Evolutionary conservation across 2,329 filamentous ascomycete species (phyloP), one percentile per base, ranked within the genome.

Genomic region (Cordyceps pruinosa): DNA sequence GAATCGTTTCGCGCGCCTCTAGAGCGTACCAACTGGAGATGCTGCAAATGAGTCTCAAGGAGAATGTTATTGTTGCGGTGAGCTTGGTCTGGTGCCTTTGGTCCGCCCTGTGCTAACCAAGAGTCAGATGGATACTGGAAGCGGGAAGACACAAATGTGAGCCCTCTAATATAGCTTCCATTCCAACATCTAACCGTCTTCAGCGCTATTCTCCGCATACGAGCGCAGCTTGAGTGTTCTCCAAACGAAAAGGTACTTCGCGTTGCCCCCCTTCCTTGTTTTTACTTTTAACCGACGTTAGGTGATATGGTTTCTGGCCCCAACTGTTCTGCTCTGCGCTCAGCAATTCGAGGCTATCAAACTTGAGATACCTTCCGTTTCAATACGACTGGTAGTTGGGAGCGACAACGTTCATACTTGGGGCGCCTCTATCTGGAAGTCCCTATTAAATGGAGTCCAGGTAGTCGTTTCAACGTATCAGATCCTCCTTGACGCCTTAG

Each of bases 401-500:
- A 72, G 78, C 15, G 86, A 90, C 61, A 82, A 83, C 45, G 77
- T 91, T 2, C 84, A 94, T 19, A 79, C 83, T 34, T 96, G 91
- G 90, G 84, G 81, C 0, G 78, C 83, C 6, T 64, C 70, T 2
- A 76, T 84, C 1, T 96, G 91, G 91, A 76, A 88, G 58, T 76
- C 74, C 0, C 77, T 87, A 2, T 73, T 96, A 1, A 63, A 73
- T 3, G 84, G 86, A 48, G 78, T 88, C 23, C 79, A 82, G 1
- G 77, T 95, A n/a, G 81, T 95, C 5, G 78, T 96, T 1, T 90
- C 88, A 0, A 94, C 91, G 0, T 85, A 87, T 59, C 85, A 88
- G 59, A 79, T 95, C 1, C 76, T 96, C 13, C 73, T 83, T 3
- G 88, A 95, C 69, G 89, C 89, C 3, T 75, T 95, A 41, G 75